Evolutionary conservation across 495 filamentous ascomycete species (phyloP), one percentile per base, ranked within the genome.

Genomic region (Lepidopterella palustris): DNA sequence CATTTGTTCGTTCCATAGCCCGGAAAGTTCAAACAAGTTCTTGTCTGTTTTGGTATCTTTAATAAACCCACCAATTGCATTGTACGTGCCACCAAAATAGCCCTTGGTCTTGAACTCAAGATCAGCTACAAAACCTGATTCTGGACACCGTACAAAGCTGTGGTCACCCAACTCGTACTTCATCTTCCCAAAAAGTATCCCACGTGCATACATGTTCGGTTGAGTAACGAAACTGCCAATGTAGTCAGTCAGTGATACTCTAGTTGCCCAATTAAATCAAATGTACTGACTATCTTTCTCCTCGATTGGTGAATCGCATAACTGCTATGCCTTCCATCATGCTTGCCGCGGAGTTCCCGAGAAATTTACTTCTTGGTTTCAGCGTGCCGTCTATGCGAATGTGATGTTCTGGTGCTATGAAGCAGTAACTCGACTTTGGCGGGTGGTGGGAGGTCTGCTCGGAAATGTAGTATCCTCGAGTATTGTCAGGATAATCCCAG

Each of bases 71-170:
- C 91, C 90, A 70, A 99, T 93, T 27, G 90, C 90, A 70, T 99
- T 95, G 72, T 99, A 97, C 1, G 88, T 92, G 1, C 93, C 93
- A 55, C 90, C 87, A 67, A 97, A 92, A 77, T 95, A 99, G 4
- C 95, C 95, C 73, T 99, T 99, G 28, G 88, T 92, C 73, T 97
- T 99, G 77, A 99, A 99, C 62, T 99, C 93, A 58, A 99, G 85
- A 70, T 97, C 93, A 60, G 91, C 91, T n/a, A 83, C 79, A 13
- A 97, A 77, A 42, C 87, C 84, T 25, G 87, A 76, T 71, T 97
- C 95, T 1, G 93, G 88, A 72, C 92, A 99, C 59, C 84, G 81
- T n/a, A 97, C 88, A 65, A 87, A 89, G 74, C 91, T 95, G 76
- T 96, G 92, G 71, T 99, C 93, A 35, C 93, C 93, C 20, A 99